Base-by-base conservation (phyloP, 441 rosid genomes). In the Euphorbia celastroides region DNA sequence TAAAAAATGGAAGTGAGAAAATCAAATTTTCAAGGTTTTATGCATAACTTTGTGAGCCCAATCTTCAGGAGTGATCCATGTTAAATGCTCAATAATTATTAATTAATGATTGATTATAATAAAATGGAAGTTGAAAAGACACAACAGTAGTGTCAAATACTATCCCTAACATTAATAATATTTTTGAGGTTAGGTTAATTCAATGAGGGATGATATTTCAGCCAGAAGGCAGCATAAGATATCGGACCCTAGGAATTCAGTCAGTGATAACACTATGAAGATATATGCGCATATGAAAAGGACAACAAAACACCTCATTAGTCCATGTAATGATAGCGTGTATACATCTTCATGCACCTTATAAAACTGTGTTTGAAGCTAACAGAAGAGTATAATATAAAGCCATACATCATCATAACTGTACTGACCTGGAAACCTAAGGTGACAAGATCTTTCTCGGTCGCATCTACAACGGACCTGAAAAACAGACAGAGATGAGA, bases 381-480 rank as follows among this genome's bases (percentile, higher is more conserved):
- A 65, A 61, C 23, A 54, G 26, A 64, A 55, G 36, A 30, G 8
- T 10, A 11, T 52, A 58, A 44, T 10, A 28, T 13, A 41, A 44
- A 60, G 51, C 16, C 48, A 57, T 19, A 62, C 16, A 27, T 55
- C 7, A 57, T 34, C 74, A 75, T 65, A 62, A 59, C n/a, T 65
- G 62, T 42, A 69, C 84, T 78, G 70, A 91, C 99, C 99, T 94
- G 98, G 78, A 95, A 95, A 52, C 98, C 99, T 75, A 95, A 81
- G 69, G 97, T 73, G 54, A 84, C 88, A 66, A 95, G 87, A 68
- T 95, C 98, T 83, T 92, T 95, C 80, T 95, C 98, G 44, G 89
- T 78, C 57, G 96, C 96, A 75, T 88, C 98, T 25, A 97, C 98
- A 71, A 92, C 97, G 71, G 96, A 87, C 86, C 99, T 92, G 74